These are phyloP conservation scores for Monosporascus sp. DNA, from an alignment of 2,329 filamentous ascomycete species.

Conservation along the genomic window DNA sequence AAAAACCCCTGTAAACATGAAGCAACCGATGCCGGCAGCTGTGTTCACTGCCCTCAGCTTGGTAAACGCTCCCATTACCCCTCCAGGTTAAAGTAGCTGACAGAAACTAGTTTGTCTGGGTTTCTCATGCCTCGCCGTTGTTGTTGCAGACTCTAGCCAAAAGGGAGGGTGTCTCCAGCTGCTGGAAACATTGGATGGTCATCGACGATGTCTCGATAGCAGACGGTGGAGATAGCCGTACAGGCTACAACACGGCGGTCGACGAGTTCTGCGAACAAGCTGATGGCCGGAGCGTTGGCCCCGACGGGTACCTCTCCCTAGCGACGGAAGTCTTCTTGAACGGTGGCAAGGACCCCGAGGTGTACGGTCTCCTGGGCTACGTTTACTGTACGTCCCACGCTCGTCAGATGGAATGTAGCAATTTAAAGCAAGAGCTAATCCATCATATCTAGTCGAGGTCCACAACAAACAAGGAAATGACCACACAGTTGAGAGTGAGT, in stretches of 20 bases:
- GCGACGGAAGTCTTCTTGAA: conserved; percentile 23
- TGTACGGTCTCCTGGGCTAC: conserved; percentile 22
- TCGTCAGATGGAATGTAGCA: no score
- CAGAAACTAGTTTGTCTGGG: neutral
- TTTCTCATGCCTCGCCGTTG: neutral
- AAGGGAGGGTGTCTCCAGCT: conserved; percentile 22
- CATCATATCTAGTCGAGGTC: conserved; percentile 18
- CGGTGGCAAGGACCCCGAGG: conserved; percentile 15
- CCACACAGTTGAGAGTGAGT: conserved; percentile 22
- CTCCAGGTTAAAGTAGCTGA: no score
- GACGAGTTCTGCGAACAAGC: conserved; percentile 19
- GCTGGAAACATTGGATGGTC: conserved; percentile 19
- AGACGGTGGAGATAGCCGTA: conserved; percentile 18
- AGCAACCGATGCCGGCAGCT: no score
- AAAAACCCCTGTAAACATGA: no score
- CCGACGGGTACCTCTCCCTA: conserved; percentile 21
- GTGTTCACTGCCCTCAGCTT: no score
- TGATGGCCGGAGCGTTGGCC: conserved; percentile 14
- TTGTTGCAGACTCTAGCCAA: neutral
- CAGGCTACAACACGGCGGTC: conserved; percentile 20
- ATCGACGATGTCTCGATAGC: conserved; percentile 20
- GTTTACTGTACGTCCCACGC: conserved; percentile 18
- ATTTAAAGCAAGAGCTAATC: neutral
- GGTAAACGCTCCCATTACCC: no score
- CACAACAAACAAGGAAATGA: conserved; percentile 20